Evolutionary conservation across 2,329 filamentous ascomycete genomes (phyloP).

Genomic region (Scytalidium lignicola): DNA sequence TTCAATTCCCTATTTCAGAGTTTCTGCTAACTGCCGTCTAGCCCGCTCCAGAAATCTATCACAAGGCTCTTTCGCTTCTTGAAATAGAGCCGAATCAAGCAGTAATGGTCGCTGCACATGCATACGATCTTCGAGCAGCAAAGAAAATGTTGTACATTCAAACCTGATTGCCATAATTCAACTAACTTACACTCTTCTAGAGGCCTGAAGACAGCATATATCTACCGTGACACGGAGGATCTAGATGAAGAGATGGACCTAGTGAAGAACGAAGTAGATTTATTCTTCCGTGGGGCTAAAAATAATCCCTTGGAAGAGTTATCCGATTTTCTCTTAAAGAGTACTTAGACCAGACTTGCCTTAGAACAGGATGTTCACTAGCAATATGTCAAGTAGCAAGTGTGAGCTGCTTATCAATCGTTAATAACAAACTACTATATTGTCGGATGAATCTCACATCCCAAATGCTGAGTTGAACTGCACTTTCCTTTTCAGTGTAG

Average conservation of each 20-base stretch:
- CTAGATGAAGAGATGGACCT: slow-evolving; percentile 38
- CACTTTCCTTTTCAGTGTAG: no score
- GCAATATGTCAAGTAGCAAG: no score
- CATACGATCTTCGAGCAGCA: slow-evolving; percentile 47
- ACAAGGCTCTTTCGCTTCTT: slow-evolving; percentile 39
- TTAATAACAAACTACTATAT: no score
- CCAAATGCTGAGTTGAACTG: no score
- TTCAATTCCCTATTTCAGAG: no score
- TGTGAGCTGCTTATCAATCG: no score
- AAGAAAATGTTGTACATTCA: slow-evolving; percentile 24
- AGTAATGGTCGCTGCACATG: slow-evolving; percentile 49
- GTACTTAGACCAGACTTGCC: no score
- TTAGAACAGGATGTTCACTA: no score
- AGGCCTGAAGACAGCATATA: slow-evolving; percentile 48
- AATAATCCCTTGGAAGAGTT: no score
- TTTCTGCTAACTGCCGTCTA: background rate
- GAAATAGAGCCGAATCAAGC: slow-evolving; percentile 40
- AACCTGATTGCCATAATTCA: no score
- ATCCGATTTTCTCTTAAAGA: no score
- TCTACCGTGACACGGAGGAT: slow-evolving; percentile 50
- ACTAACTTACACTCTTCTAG: background rate
- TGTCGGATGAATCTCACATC: no score
- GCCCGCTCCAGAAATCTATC: slow-evolving; percentile 41
- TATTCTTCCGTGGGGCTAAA: background rate
- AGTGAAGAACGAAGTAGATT: slow-evolving; percentile 36